A percentile compares a stretch with the other conserved stretches of the same genome.
Evolutionary conservation across 768 basidiomycete genomes (phyloP).

Genomic region (Pleurotus giganteus): DNA sequence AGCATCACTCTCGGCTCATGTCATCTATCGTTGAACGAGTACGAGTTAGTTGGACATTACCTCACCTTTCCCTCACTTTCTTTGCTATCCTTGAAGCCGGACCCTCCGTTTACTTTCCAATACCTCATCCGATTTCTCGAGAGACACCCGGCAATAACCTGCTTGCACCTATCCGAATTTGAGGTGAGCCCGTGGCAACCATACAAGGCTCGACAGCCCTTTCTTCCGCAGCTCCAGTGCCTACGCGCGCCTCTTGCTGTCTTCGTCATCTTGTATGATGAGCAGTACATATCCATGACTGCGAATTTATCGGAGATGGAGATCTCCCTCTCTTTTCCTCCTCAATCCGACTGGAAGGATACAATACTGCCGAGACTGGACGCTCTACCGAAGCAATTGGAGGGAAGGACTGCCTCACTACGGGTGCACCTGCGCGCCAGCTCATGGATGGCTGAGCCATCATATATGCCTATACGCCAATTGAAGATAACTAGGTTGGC

Average conservation of each 20-base stretch:
- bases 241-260: constrained; percentile 10
- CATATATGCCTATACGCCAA: background rate
- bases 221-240: constrained; percentile 16
- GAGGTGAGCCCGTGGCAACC: constrained; percentile 6
- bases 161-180: constrained; percentile 13
- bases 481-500: background rate
- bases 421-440: background rate
- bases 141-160: constrained; percentile 22
- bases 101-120: constrained; percentile 16
- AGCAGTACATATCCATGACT: background rate
- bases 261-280: background rate
- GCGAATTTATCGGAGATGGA: background rate
- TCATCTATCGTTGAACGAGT: background rate
- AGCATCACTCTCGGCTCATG: background rate
- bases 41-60: background rate
- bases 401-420: background rate
- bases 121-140: constrained; percentile 21
- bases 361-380: background rate
- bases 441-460: background rate
- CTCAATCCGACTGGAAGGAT: background rate
- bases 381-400: background rate
- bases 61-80: constrained; percentile 21
- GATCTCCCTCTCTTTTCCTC: background rate
- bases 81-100: constrained; percentile 15
- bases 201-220: constrained; percentile 1